These are phyloP conservation scores for Prunus padus DNA, from an alignment of 306 rosid species.

Conservation along the genomic window DNA sequence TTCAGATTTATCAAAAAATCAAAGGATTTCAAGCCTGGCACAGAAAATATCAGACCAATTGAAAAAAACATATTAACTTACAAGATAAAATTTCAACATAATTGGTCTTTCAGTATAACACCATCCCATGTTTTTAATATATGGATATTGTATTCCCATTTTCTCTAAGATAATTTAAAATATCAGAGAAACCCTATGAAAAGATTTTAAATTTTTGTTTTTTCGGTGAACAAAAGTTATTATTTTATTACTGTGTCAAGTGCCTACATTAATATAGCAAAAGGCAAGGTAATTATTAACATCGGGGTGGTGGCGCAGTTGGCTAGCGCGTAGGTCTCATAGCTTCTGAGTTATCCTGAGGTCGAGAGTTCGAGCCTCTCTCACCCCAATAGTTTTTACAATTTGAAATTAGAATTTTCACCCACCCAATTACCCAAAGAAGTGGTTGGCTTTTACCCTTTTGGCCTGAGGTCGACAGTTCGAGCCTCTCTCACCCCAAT, in stretches of 20 bases:
- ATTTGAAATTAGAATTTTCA: not conserved
- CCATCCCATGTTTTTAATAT: not conserved
- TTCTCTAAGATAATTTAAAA: no score
- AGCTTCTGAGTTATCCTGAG: conserved; percentile 25
- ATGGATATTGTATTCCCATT: no score
- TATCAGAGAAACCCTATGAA: not conserved
- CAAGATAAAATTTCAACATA: not conserved
- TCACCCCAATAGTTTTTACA: conserved; percentile 26
- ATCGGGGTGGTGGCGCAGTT: conserved; percentile 49
- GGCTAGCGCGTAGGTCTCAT: conserved; percentile 55
- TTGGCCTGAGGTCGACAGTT: conserved; percentile 40
- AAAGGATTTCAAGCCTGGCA: no score
- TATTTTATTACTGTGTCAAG: no score
- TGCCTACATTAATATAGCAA: no score
- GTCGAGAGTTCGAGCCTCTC: conserved; percentile 52
- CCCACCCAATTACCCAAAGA: not conserved
- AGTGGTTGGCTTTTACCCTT: not conserved
- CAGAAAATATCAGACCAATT: not conserved
- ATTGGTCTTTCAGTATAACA: no score
- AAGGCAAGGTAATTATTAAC: no score
- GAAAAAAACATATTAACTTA: not conserved
- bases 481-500: conserved; percentile 52
- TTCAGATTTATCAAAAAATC: no score
- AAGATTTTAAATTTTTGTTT: no score
- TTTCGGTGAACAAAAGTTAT: no score